Percentiles rank a stretch among this genome's conserved stretches.
These are phyloP conservation scores for Serendipita sp. DNA, from an alignment of 768 basidiomycete genomes.

Conservation along the genomic window DNA sequence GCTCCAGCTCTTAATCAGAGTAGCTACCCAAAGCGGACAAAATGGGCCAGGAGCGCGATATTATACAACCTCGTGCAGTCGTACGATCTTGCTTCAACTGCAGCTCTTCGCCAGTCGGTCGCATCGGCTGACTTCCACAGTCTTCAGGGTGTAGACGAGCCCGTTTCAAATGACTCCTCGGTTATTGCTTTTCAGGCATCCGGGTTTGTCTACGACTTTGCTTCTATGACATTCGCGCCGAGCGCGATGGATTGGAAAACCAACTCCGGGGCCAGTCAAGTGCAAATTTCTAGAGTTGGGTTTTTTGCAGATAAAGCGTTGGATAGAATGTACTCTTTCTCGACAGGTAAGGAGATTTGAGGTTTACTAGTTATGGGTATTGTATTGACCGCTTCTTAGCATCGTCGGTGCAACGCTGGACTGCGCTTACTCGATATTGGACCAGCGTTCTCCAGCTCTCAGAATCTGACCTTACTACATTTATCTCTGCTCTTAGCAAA, in stretches of 20 bases:
- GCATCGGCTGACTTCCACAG: conserved; percentile 31
- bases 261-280: conserved; percentile 30
- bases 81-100: conserved; percentile 26
- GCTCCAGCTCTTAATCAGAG: conserved; percentile 26
- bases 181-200: conserved; percentile 28
- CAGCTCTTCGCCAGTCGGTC: conserved; percentile 31
- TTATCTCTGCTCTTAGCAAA: conserved; percentile 30
- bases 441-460: conserved; percentile 31
- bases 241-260: conserved; percentile 29
- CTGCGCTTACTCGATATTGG: conserved; percentile 40
- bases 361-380: not conserved
- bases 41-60: conserved; percentile 42
- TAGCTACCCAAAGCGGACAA: conserved; percentile 31
- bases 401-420: conserved; percentile 35
- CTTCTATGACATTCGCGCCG: conserved; percentile 32
- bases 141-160: conserved; percentile 26
- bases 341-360: conserved; percentile 29
- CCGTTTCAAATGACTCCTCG: conserved; percentile 18
- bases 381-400: conserved; percentile 23
- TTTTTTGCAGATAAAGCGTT: conserved; percentile 24
- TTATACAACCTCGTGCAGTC: conserved; percentile 44
- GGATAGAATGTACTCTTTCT: conserved; percentile 45
- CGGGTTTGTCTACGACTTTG: conserved; percentile 46
- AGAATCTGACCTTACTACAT: conserved; percentile 26
- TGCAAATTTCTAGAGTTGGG: conserved; percentile 30